These are phyloP conservation scores for Exophiala sp. DNA, from an alignment of 2,329 filamentous ascomycete genomes.

Conservation along the genomic window DNA sequence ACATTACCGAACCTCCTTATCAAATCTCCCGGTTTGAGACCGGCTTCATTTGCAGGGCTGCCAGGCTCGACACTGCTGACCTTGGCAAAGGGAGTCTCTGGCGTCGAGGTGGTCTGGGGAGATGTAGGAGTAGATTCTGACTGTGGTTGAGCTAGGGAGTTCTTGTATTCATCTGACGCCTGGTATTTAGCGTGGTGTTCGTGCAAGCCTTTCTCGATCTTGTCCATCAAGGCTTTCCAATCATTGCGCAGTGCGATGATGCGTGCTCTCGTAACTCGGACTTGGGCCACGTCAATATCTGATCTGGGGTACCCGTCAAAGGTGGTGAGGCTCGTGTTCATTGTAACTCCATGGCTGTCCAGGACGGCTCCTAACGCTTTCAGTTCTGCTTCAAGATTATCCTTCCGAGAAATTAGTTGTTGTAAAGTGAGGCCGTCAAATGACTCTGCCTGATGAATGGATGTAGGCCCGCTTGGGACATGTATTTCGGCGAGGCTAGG, in stretches of 20 bases:
- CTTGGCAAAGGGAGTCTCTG: slow-evolving; percentile 69
- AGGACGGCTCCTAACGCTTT: slow-evolving; percentile 77
- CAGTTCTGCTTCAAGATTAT: slow-evolving; percentile 77
- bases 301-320: slow-evolving; percentile 86
- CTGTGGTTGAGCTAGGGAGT: slow-evolving; percentile 20
- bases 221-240: slow-evolving; percentile 79
- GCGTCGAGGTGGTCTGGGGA: slow-evolving; percentile 28
- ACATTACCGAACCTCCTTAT: slow-evolving; percentile 81
- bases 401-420: slow-evolving; percentile 79
- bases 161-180: slow-evolving; percentile 30
- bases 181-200: slow-evolving; percentile 74
- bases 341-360: slow-evolving; percentile 73
- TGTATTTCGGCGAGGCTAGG: slow-evolving; percentile 49
- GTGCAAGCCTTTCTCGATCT: slow-evolving; percentile 80
- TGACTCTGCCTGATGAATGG: slow-evolving; percentile 51
- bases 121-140: slow-evolving; percentile 22
- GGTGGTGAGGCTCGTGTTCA: slow-evolving; percentile 82
- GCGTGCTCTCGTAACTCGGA: slow-evolving; percentile 84
- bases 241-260: slow-evolving; percentile 90
- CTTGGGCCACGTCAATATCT: slow-evolving; percentile 91
- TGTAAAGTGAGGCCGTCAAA: slow-evolving; percentile 62
- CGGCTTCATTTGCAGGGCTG: slow-evolving; percentile 78
- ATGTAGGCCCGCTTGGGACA: slow-evolving; percentile 71
- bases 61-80: slow-evolving; percentile 74
- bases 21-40: slow-evolving; percentile 71